Conservation (phyloP, 2,329 filamentous ascomycete genomes). For the Cercospora brassicicola region DNA sequence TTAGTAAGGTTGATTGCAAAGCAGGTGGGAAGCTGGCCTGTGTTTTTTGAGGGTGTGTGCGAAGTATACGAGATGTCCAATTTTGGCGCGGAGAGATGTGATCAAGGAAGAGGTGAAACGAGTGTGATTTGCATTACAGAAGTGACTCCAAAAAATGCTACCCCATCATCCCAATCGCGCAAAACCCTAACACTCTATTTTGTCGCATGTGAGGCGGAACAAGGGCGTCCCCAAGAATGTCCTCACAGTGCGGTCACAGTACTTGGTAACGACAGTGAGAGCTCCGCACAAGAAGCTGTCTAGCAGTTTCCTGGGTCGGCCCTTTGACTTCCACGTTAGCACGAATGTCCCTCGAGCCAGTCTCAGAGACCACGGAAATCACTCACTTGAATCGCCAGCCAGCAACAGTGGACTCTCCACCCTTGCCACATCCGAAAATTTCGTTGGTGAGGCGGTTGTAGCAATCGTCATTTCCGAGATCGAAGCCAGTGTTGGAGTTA, state of each 20-base stretch:
- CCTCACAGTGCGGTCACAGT: background rate
- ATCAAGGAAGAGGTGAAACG: background rate
- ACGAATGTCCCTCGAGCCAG: background rate
- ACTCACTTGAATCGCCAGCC: background rate
- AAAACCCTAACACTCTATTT: background rate
- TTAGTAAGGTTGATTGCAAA: background rate
- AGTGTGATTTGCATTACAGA: background rate
- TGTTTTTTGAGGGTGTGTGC: background rate
- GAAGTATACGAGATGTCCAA: background rate
- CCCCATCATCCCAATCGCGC: too few species aligned
- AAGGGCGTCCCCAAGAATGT: background rate
- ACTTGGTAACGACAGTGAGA: background rate
- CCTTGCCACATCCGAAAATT: slow-evolving; percentile 13
- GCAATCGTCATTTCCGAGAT: slow-evolving; percentile 22
- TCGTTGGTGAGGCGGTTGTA: slow-evolving; percentile 18
- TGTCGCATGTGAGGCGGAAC: background rate
- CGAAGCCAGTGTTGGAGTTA: slow-evolving; percentile 17
- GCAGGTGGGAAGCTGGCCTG: background rate
- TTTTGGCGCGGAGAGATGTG: background rate
- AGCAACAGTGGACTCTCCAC: background rate
- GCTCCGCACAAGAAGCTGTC: background rate
- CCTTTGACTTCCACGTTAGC: background rate
- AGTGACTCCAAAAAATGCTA: background rate
- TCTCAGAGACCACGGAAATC: too few species aligned
- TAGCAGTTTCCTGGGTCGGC: slow-evolving; percentile 1